Percentiles rank a stretch among this genome's conserved stretches.
Conservation (phyloP, 75 land plant species). For the Pinus tabuliformis region DNA sequence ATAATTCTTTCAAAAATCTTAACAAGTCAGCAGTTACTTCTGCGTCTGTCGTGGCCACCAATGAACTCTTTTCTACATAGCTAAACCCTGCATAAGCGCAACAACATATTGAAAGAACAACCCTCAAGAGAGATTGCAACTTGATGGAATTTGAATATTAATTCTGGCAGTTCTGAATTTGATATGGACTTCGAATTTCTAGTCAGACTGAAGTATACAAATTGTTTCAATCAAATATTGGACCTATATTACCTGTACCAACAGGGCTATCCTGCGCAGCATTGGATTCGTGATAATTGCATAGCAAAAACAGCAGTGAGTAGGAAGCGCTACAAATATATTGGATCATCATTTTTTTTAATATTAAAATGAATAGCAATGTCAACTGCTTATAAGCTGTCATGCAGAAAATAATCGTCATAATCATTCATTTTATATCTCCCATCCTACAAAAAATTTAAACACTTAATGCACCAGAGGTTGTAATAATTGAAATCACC, state of each 20-base stretch:
- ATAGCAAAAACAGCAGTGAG: background rate
- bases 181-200: too few species aligned
- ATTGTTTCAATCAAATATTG: background rate
- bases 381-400: background rate
- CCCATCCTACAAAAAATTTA: background rate
- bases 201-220: background rate
- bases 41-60: constrained; percentile 55
- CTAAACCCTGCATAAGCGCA: constrained; percentile 35
- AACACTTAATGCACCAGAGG: background rate
- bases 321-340: background rate
- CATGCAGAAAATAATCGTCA: too few species aligned
- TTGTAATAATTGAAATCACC: constrained; percentile 23
- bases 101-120: background rate
- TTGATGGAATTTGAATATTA: background rate
- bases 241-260: constrained; percentile 43
- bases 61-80: constrained; percentile 56
- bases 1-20: constrained; percentile 46
- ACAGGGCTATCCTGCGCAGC: constrained; percentile 79
- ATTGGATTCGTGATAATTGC: background rate
- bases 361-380: background rate
- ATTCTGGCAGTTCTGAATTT: background rate
- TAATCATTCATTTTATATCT: background rate
- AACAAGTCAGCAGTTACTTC: constrained; percentile 69
- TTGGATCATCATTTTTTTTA: background rate
- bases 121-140: background rate